Base-by-base conservation (phyloP, 805 yeast genomes). In the Lipomyces spencermartinsiae region DNA sequence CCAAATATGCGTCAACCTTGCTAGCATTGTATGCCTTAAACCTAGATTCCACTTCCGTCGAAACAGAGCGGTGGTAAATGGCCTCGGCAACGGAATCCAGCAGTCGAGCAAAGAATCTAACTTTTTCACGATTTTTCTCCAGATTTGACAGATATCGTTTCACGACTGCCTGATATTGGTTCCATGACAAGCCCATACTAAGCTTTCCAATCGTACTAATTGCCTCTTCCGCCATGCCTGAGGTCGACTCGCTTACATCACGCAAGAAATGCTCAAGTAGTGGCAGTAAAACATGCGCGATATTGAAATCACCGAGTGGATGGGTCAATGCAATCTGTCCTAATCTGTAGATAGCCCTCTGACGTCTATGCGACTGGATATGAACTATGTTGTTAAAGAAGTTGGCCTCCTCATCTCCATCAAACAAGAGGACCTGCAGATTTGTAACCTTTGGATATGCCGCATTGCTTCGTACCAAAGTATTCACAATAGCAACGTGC, bases 361-460 rank as follows among this genome's bases (percentile, higher is more conserved):
- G 93, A 73, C 97, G 89, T 79, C 97, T 86, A 75, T 89, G 92
- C 9, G 89, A 74, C 80, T 94, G 99, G 49, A 94, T 87, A 77
- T 94, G 97, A 68, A 84, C 84, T 59, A 95, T 83, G 73, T 93
- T 92, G 56, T 80, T 76, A 78, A 92, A 92, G 75, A 92, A 90
- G 77, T 92, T 89, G 3, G 92, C 90, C 73, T 93, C 98, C 49
- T 89, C 94, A 73, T 92, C 96, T 55, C 88, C 89, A 62, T 84
- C 82, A 73, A 81, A 84, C 0, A 89, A 78, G 53, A 94, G 79
- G 0, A 85, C 82, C 65, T 85, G 83, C 93, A 93, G 83, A 73
- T 90, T 94, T 31, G 81, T 80, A 49, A 92, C 80, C 1, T 85
- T 92, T 2, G 80, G 80, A 66, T 78, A 79, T 58, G 72, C 69